phyloP scores from a whole-genome alignment of 768 basidiomycete genomes.

The Lactifluus hygrophoroides region DNA sequence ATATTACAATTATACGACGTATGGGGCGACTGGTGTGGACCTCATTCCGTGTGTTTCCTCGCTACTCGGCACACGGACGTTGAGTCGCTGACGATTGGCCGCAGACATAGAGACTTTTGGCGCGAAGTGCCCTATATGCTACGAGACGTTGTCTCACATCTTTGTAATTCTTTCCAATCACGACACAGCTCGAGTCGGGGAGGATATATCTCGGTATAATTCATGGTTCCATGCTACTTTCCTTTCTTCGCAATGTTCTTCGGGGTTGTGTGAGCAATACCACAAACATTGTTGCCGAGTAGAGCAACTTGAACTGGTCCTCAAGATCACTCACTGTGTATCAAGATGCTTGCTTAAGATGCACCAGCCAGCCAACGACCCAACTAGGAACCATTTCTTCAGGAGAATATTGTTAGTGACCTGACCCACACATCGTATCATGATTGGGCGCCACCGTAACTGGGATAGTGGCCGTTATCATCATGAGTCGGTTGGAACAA shows the following conservation, averaged over 20 bases:
- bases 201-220: constrained; percentile 62
- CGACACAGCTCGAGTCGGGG: constrained; percentile 55
- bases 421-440: neutral
- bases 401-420: neutral
- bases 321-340: neutral
- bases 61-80: neutral
- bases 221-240: neutral
- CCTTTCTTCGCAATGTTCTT: neutral
- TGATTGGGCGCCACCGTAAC: neutral
- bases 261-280: constrained; percentile 4
- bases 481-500: neutral
- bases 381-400: neutral
- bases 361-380: neutral
- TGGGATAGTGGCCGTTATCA: neutral
- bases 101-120: constrained; percentile 85
- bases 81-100: constrained; percentile 1
- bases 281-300: neutral
- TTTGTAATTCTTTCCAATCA: constrained; percentile 66
- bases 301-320: neutral
- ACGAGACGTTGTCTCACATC: constrained; percentile 64
- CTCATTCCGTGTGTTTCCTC: constrained; percentile 65
- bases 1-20: constrained; percentile 83
- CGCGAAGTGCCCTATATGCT: constrained; percentile 83
- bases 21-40: constrained; percentile 76
- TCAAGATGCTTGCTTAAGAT: neutral